Conservation (phyloP, 73 alveolate genomes). For the Urostyla sp. region DNA sequence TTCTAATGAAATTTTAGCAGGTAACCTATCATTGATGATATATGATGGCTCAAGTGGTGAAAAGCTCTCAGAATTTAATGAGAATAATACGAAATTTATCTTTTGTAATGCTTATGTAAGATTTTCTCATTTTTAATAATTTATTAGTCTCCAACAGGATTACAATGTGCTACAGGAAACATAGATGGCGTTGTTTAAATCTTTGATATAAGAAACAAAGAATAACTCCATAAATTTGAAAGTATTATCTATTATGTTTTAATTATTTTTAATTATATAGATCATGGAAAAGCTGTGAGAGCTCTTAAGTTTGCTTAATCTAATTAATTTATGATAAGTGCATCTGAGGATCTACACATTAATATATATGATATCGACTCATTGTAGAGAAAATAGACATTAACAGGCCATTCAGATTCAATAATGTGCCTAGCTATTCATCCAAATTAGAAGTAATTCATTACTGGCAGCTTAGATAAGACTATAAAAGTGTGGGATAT, state of each 20-base stretch:
- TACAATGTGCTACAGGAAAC: constrained; percentile 34
- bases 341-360: constrained; percentile 42
- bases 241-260: neutral
- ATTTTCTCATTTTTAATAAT: neutral
- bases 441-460: neutral
- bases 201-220: constrained; percentile 13
- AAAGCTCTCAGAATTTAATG: constrained; percentile 13
- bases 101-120: constrained; percentile 8
- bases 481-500: constrained; percentile 50
- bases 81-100: constrained; percentile 18
- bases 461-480: constrained; percentile 30
- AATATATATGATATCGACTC: constrained; percentile 49
- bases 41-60: constrained; percentile 26
- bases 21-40: constrained; percentile 8
- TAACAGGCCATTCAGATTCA: constrained; percentile 41
- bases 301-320: constrained; percentile 36
- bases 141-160: constrained; percentile 36
- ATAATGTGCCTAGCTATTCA: constrained; percentile 18
- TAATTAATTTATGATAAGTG: neutral
- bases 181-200: constrained; percentile 56
- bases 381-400: constrained; percentile 12
- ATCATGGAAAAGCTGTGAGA: constrained; percentile 58
- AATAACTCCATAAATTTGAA: neutral
- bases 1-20: constrained; percentile 35
- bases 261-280: neutral